These are phyloP conservation scores for Tremellales sp. DNA, from an alignment of 1,284 basidiomycete species.

Conservation along the genomic window DNA sequence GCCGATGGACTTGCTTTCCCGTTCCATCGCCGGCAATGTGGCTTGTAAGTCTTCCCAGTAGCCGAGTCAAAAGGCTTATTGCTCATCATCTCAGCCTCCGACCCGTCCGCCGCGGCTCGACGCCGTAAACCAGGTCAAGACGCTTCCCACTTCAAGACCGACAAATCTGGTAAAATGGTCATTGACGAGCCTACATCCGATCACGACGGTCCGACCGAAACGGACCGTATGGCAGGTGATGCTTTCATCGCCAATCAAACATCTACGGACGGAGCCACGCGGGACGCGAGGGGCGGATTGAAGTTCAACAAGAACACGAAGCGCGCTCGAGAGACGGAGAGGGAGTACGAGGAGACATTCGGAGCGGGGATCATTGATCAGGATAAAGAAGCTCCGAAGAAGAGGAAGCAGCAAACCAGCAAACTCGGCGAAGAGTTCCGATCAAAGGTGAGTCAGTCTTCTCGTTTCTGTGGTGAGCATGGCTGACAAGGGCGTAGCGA, in stretches of 20 bases:
- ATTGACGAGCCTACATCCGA: slow-evolving; percentile 53
- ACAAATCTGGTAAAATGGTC: slow-evolving; percentile 85
- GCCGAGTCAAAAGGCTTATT: neutral
- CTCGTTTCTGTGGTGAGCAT: slow-evolving; percentile 13
- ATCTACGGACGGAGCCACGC: slow-evolving; percentile 75
- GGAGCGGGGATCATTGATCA: slow-evolving; percentile 22
- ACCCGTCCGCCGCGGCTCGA: slow-evolving; percentile 50
- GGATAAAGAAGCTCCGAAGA: slow-evolving; percentile 51
- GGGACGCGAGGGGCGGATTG: slow-evolving; percentile 75
- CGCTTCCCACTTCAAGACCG: slow-evolving; percentile 79
- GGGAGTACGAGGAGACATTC: slow-evolving; percentile 24
- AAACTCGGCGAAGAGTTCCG: slow-evolving; percentile 79
- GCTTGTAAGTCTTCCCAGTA: slow-evolving; percentile 57
- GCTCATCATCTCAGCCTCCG: slow-evolving; percentile 51
- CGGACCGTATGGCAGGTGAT: slow-evolving; percentile 54
- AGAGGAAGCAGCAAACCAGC: slow-evolving; percentile 51
- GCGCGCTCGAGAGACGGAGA: slow-evolving; percentile 66
- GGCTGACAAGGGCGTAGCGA: slow-evolving; percentile 58
- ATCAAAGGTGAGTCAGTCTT: slow-evolving; percentile 67
- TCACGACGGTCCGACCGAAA: slow-evolving; percentile 28
- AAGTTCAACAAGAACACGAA: slow-evolving; percentile 98
- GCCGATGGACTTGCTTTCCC: slow-evolving; percentile 90
- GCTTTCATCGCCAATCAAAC: slow-evolving; percentile 80
- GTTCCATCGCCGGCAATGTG: slow-evolving; percentile 65
- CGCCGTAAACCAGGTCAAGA: slow-evolving; percentile 80